phyloP scores from a whole-genome alignment of 2,329 filamentous ascomycete genomes.

The Stagonosporopsis chrysanthemi region DNA sequence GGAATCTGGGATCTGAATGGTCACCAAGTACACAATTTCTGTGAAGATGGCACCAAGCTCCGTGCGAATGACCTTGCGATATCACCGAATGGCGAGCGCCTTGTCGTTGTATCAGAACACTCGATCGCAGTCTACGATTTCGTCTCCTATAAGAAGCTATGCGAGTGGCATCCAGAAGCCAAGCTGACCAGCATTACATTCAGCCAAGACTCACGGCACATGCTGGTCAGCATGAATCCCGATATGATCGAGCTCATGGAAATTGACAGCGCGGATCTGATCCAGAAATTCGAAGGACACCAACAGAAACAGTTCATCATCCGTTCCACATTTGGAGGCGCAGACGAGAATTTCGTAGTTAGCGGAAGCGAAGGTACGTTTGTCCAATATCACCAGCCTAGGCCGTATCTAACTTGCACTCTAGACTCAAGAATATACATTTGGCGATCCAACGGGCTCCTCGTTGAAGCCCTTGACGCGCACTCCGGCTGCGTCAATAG shows the following conservation, averaged over 20 bases:
- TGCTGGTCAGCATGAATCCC: constrained; percentile 83
- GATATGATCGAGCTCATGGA: constrained; percentile 82
- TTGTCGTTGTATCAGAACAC: constrained; percentile 78
- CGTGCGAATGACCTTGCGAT: constrained; percentile 86
- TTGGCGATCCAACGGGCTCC: constrained; percentile 84
- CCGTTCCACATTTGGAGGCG: constrained; percentile 83
- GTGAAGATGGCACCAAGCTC: constrained; percentile 63
- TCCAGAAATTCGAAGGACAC: constrained; percentile 79
- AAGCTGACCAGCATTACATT: constrained; percentile 82
- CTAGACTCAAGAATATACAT: constrained; percentile 77
- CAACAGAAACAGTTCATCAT: constrained; percentile 80
- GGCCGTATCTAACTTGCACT: background rate
- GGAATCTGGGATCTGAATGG: constrained; percentile 69
- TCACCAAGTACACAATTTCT: constrained; percentile 69
- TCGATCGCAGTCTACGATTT: constrained; percentile 85
- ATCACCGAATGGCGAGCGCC: constrained; percentile 77
- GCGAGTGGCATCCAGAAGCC: constrained; percentile 73
- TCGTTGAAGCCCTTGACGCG: constrained; percentile 78
- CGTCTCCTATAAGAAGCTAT: constrained; percentile 74
- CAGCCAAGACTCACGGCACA: constrained; percentile 78
- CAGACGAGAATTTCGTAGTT: constrained; percentile 88
- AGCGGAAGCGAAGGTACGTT: constrained; percentile 85
- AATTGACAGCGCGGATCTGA: constrained; percentile 72
- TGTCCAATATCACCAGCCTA: too few species aligned
- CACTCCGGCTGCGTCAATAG: constrained; percentile 85